phyloP scores from a whole-genome alignment of 768 basidiomycete genomes.

The Peribolospora kevripleyi region DNA sequence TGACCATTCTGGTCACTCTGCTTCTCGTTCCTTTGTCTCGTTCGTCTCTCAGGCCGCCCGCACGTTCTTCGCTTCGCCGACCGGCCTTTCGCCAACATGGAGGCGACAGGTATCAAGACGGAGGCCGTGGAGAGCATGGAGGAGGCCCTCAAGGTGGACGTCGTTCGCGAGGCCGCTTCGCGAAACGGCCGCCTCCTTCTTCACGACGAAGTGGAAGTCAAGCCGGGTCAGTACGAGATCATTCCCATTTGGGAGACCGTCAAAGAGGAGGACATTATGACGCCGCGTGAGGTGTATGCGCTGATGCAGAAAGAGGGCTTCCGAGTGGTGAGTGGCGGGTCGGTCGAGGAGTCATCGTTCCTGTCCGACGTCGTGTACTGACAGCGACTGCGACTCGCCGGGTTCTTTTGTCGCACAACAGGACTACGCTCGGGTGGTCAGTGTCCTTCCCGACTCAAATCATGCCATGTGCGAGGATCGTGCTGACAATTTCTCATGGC shows the following conservation, averaged over 20 bases:
- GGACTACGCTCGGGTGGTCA: too few species aligned
- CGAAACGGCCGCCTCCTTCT: conserved; percentile 52
- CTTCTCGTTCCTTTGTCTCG: too few species aligned
- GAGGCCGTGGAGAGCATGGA: conserved; percentile 82
- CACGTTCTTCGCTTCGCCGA: conserved; percentile 19
- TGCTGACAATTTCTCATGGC: too few species aligned
- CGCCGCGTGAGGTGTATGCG: conserved; percentile 27
- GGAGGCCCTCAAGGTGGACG: conserved; percentile 57
- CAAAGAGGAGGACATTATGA: conserved; percentile 52
- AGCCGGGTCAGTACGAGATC: conserved; percentile 9
- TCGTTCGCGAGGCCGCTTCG: conserved; percentile 46
- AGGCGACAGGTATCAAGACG: conserved; percentile 90
- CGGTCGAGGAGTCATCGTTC: too few species aligned
- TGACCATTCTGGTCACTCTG: not conserved
- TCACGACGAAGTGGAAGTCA: conserved; percentile 75
- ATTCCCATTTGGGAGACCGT: not conserved
- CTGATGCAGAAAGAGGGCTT: conserved; percentile 35
- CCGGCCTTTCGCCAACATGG: conserved; percentile 76
- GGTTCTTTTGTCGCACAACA: too few species aligned
- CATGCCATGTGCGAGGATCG: not conserved
- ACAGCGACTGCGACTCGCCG: conserved; percentile 1
- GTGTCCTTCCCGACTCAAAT: conserved; percentile 35
- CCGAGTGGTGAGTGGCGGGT: conserved; percentile 26
- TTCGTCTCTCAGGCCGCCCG: conserved; percentile 2
- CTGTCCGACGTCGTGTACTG: not conserved